Base-by-base conservation (phyloP, 2,329 filamentous ascomycete genomes). In the Zasmidium angulare region DNA sequence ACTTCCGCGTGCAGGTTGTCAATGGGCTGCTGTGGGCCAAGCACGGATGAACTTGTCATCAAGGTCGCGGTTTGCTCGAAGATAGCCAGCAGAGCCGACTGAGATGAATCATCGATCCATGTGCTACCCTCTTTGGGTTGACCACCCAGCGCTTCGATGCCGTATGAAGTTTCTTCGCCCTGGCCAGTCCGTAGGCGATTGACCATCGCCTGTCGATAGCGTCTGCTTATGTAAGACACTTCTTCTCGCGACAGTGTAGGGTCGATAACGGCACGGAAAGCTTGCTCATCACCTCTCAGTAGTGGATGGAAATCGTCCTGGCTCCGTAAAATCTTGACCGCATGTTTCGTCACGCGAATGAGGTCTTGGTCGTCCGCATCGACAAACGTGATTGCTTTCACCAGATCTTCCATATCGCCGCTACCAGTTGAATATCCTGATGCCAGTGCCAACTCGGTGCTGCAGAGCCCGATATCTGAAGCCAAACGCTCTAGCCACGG, bases 401-500 rank as follows among this genome's bases (percentile, higher is more conserved):
- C 26, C 48, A 50, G 40, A 9, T 14, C 26, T 24, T 52, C 11
- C 22, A 40, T 46, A 17, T 47, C 17, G 20, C 36, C 19, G 3
- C 49, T 22, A 2, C 4, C 20, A 19, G 4, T 19, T 17, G 36
- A 14, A 17, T 43, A 43, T 43, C 36, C 36, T 7, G 36, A 43
- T 43, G 36, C 36, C 36, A 43, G n/a, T 17, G 36, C 36, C 14
- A 3, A 2, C 2, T 20, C 22, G 6, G 43, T 19, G 10, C 26
- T 50, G 17, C 21, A 22, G 49, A 68, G 50, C 2, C 68, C 68
- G 12, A 71, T 56, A 40, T 69, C 66, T 12, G 14, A 12, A 17
- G 61, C 57, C 12, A 72, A 40, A 4, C 11, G 22, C 52, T 68
- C 63, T 2, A 72, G 60, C 70, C 70, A 72, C 1, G 71, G 68